Evolutionary conservation across 2,329 filamentous ascomycete species (phyloP), one percentile per base, ranked within the genome.

Genomic region (Talaromyces sp.): DNA sequence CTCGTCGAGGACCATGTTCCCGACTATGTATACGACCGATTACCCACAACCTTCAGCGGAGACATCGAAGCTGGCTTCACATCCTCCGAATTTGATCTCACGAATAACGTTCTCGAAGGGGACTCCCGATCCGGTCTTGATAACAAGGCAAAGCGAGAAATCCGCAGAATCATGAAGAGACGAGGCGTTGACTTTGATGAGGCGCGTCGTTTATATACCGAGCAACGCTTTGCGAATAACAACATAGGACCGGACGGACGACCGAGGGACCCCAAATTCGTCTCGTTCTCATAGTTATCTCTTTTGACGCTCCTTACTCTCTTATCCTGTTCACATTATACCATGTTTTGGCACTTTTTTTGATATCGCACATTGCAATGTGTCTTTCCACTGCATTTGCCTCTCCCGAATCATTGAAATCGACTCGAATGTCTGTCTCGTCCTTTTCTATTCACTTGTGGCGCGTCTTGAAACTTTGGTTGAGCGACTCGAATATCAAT

Each of bases 191-290:
- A 83, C 65, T 99, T 99, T 74, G 93, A 99, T 77, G 92, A 97
- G 79, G 95, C 93, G 42, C 84, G 95, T 69, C 84, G 91, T 70
- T 83, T 92, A 52, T 96, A 90, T 74, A 95, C 92, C 78, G 90
- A 97, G 79, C 86, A 90, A 70, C 83, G 88, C 63, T 96, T 99
- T 79, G 87, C 86, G 73, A 92, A 88, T 73, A 91, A 96, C 71
- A 90, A 91, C 58, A 97, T 99, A 73, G 92, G 88, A 1, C 84
- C 90, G 5, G 95, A 99, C 76, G 95, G 95, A 4, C 80, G 88
- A 69, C 95, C 95, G 66, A 84, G 87, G 73, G 93, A 98, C 80
- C 92, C 93, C 66, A 97, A 97, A 81, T 96, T 96, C 73, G 92
- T 98, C 64, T 96, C 91, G 73, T 98, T 98, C 77, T 91, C 88